phyloP scores from a whole-genome alignment of 805 yeast genomes.

The Saturnispora besseyi region DNA sequence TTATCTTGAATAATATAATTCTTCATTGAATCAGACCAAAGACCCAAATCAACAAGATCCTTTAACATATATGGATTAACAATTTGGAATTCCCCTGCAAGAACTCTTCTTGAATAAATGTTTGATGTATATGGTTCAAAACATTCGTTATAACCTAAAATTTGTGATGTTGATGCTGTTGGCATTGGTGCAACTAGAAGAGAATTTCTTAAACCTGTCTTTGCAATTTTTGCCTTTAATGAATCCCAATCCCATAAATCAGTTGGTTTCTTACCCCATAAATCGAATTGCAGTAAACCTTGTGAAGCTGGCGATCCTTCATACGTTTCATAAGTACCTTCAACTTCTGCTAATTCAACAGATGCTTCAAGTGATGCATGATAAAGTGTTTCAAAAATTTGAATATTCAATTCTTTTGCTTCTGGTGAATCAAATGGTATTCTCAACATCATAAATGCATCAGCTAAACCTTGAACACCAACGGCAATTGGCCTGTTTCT shows the following conservation, averaged over 20 bases:
- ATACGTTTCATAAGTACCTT: slow-evolving; percentile 43
- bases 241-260: slow-evolving; percentile 51
- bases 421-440: slow-evolving; percentile 50
- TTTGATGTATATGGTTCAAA: slow-evolving; percentile 57
- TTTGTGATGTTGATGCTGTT: slow-evolving; percentile 58
- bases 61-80: slow-evolving; percentile 50
- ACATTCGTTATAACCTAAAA: slow-evolving; percentile 53
- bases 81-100: slow-evolving; percentile 57
- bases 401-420: slow-evolving; percentile 48
- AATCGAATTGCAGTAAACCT: slow-evolving; percentile 48
- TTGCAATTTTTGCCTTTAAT: slow-evolving; percentile 40
- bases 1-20: slow-evolving; percentile 46
- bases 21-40: slow-evolving; percentile 52
- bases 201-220: slow-evolving; percentile 49
- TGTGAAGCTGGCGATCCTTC: slow-evolving; percentile 53
- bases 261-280: slow-evolving; percentile 52
- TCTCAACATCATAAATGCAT: slow-evolving; percentile 46
- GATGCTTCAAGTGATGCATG: slow-evolving; percentile 53
- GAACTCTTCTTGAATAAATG: slow-evolving; percentile 53
- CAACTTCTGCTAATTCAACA: slow-evolving; percentile 41
- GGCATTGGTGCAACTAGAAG: slow-evolving; percentile 60
- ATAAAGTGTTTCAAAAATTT: slow-evolving; percentile 53
- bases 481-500: slow-evolving; percentile 54
- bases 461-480: slow-evolving; percentile 59
- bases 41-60: slow-evolving; percentile 49